Percentiles rank a stretch among this genome's conserved stretches.
Evolutionary conservation across 2,329 filamentous ascomycete species (phyloP).

Genomic region (Alternaria hordeiaustralica): DNA sequence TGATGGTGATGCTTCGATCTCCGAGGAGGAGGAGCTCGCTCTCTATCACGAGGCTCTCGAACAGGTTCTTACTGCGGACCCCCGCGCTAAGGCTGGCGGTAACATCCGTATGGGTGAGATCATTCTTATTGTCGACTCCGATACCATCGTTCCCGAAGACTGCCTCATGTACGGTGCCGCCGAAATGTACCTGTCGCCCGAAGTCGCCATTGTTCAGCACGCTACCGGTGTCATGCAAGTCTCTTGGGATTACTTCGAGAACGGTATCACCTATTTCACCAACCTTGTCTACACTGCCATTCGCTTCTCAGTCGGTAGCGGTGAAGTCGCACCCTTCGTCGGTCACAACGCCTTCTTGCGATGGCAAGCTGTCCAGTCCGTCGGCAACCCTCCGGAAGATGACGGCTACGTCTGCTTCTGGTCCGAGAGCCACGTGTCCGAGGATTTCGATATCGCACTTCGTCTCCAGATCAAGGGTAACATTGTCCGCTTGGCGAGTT

Average conservation of each 20-base stretch:
- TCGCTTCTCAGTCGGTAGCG: conserved; percentile 70
- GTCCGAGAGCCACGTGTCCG: conserved; percentile 77
- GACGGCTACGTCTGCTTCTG: conserved; percentile 70
- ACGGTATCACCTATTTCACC: conserved; percentile 77
- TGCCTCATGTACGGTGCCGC: conserved; percentile 80
- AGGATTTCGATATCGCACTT: conserved; percentile 77
- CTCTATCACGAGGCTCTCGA: conserved; percentile 53
- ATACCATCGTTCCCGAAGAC: conserved; percentile 61
- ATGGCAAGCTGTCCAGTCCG: conserved; percentile 68
- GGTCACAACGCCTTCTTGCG: conserved; percentile 77
- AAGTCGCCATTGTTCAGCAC: conserved; percentile 79
- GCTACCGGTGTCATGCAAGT: conserved; percentile 73
- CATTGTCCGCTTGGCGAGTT: conserved; percentile 71
- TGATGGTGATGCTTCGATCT: conserved; percentile 23
- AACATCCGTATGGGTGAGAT: conserved; percentile 86
- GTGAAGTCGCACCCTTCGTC: conserved; percentile 75
- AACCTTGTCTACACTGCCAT: conserved; percentile 77
- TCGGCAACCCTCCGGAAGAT: conserved; percentile 53
- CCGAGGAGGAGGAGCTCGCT: conserved; percentile 44
- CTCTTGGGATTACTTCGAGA: conserved; percentile 73
- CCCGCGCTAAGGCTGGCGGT: conserved; percentile 76
- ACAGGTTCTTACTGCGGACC: conserved; percentile 71
- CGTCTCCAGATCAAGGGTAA: conserved; percentile 72
- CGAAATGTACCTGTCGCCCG: conserved; percentile 79
- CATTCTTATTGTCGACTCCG: conserved; percentile 64